Evolutionary conservation across 768 basidiomycete genomes (phyloP).

Genomic region (Termitomyces sp.): DNA sequence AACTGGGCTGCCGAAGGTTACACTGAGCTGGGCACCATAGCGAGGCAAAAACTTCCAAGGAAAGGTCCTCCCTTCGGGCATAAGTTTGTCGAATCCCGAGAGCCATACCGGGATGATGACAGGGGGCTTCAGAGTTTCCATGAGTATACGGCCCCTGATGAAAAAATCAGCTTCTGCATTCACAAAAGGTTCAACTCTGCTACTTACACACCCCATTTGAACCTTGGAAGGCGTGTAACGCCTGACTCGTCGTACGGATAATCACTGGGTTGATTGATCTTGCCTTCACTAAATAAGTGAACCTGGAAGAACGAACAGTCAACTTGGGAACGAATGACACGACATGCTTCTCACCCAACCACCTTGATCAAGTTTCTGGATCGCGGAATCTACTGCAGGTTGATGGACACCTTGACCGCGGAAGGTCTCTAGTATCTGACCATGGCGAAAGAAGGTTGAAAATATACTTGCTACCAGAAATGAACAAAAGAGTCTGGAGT

Average conservation of each 20-base stretch:
- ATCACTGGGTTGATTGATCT: constrained; percentile 69
- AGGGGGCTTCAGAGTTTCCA: constrained; percentile 55
- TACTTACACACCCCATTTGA: constrained; percentile 96
- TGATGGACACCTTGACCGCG: constrained; percentile 90
- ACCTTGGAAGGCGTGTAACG: constrained; percentile 55
- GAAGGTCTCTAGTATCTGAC: constrained; percentile 91
- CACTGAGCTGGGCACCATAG: constrained; percentile 56
- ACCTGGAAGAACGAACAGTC: constrained; percentile 45
- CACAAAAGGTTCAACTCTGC: neutral
- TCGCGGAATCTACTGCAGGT: constrained; percentile 79
- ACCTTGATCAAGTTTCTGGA: constrained; percentile 75
- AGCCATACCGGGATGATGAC: constrained; percentile 93
- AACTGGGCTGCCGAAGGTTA: constrained; percentile 81
- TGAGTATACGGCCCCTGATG: constrained; percentile 77
- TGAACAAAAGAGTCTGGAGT: constrained; percentile 7
- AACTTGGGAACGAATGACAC: neutral
- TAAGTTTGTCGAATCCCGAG: constrained; percentile 79
- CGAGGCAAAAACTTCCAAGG: constrained; percentile 74
- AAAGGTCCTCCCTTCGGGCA: constrained; percentile 81
- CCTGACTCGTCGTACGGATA: constrained; percentile 43
- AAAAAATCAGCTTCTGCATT: neutral
- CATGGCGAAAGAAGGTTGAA: constrained; percentile 81
- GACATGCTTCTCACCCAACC: constrained; percentile 65
- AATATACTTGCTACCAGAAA: constrained; percentile 55
- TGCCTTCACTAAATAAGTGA: constrained; percentile 89